Evolutionary conservation across 176 grass and related monocot genomes (phyloP), one percentile per base, ranked within the genome.

Genomic region (Guadua angustifolia): DNA sequence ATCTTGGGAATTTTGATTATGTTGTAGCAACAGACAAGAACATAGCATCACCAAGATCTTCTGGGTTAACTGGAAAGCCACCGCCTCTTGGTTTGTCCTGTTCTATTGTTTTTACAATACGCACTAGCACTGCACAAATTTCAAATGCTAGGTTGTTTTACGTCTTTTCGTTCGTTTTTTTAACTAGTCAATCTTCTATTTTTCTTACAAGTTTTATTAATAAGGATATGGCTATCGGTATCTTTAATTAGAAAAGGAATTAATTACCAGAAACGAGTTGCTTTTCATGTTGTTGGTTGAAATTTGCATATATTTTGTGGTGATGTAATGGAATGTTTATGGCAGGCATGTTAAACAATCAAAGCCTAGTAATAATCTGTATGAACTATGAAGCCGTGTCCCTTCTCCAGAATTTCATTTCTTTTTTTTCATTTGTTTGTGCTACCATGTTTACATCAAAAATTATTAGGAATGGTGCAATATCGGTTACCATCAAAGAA

Each of bases 21-120:
- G 89, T 92, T 38, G 89, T 95, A 42, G 96, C 89, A 77, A 92
- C 93, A 49, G 91, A 95, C 79, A 98, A 95, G 66, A 94, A 85
- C 59, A 39, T 94, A 67, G 69, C 90, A 78, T 98, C 93, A 69
- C 63, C 65, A 38, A 74, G 86, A 66, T 93, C 95, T 93, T 90
- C 88, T 71, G 87, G 88, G 13, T 52, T 93, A 61, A 91, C 92
- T 73, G 89, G 89, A 82, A 91, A 53, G 73, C 89, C 93, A 32
- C 95, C 87, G 17, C 93, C 93, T 84, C 91, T 94, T 83, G 95
- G 95, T 98, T 71, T 49, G 88, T 90, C 76, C 9, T 77, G 3
- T 74, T 80, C n/a, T 35, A 44, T 55, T 16, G 3, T 86, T 38
- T 75, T 38, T 18, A 24, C 75, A 64, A 77, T 70, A 29, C 60